Evolutionary conservation across 2,329 filamentous ascomycete species (phyloP).

Genomic region (Curvularia sp.): DNA sequence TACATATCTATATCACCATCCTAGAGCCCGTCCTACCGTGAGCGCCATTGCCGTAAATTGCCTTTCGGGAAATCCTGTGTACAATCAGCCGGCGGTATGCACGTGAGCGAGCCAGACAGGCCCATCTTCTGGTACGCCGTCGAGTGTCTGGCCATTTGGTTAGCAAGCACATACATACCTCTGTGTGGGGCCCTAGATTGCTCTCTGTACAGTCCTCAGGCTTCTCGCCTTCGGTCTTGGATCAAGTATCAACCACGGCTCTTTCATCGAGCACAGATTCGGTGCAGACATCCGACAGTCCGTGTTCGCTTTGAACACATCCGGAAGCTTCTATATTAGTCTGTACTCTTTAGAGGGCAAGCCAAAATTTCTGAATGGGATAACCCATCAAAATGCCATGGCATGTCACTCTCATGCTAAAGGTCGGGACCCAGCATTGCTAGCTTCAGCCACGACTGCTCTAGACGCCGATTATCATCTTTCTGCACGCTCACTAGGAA

Average conservation of each 20-base stretch:
- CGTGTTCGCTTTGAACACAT: background rate
- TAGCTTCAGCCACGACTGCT: background rate
- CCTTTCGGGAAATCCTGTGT: background rate
- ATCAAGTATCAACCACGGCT: background rate
- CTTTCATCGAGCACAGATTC: background rate
- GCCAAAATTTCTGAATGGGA: background rate
- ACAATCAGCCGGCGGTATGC: background rate
- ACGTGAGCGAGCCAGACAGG: background rate
- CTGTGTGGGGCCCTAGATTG: background rate
- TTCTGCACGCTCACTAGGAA: background rate
- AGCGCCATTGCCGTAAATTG: constrained; percentile 2
- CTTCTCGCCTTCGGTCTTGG: background rate
- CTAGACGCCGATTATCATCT: background rate
- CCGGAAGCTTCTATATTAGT: background rate
- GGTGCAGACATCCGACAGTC: background rate
- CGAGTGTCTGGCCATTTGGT: background rate
- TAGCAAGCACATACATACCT: background rate
- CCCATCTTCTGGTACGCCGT: background rate
- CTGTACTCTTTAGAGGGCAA: background rate
- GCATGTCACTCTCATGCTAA: background rate
- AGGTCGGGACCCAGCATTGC: background rate
- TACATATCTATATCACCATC: background rate
- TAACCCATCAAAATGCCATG: background rate
- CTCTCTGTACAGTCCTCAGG: background rate
- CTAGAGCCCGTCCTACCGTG: background rate